Percentiles rank a stretch among this genome's conserved stretches.
Conservation (phyloP, 2,329 filamentous ascomycete species). For the Diaporthe velutina region DNA sequence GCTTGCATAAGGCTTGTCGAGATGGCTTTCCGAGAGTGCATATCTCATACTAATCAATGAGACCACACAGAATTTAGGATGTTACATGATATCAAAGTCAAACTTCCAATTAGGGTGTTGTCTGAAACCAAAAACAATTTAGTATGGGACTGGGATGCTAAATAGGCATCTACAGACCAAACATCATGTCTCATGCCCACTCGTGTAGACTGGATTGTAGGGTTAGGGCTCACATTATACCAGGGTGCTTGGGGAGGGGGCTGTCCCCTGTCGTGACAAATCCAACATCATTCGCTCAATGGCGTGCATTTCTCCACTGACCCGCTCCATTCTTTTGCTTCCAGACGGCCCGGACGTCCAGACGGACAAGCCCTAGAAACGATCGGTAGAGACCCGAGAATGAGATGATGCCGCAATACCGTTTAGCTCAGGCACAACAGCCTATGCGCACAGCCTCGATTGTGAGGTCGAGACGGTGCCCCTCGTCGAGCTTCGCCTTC, state of each 20-base stretch:
- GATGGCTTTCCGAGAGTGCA: too few relatives aligned
- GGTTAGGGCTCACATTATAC: neutral
- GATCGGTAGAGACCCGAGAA: neutral
- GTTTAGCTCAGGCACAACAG: neutral
- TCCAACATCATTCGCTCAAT: neutral
- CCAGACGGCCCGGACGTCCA: neutral
- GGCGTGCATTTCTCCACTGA: neutral
- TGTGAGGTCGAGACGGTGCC: neutral
- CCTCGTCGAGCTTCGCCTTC: neutral
- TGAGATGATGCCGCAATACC: neutral
- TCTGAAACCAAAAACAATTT: too few relatives aligned
- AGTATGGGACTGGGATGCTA: too few relatives aligned
- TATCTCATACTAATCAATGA: too few relatives aligned
- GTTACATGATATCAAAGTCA: too few relatives aligned
- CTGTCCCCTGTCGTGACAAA: neutral
- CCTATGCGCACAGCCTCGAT: neutral
- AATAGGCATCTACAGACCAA: too few relatives aligned
- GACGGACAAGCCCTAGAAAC: neutral
- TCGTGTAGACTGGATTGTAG: neutral
- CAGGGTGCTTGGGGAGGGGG: neutral
- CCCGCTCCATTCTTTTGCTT: conserved; percentile 2
- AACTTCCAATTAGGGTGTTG: too few relatives aligned
- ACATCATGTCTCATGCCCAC: too few relatives aligned
- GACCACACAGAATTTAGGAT: neutral
- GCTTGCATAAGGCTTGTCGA: too few relatives aligned